Percentiles rank a stretch among this genome's conserved stretches.
phyloP scores from a whole-genome alignment of 1,139 yeast species.

The Suhomyces kunorum region DNA sequence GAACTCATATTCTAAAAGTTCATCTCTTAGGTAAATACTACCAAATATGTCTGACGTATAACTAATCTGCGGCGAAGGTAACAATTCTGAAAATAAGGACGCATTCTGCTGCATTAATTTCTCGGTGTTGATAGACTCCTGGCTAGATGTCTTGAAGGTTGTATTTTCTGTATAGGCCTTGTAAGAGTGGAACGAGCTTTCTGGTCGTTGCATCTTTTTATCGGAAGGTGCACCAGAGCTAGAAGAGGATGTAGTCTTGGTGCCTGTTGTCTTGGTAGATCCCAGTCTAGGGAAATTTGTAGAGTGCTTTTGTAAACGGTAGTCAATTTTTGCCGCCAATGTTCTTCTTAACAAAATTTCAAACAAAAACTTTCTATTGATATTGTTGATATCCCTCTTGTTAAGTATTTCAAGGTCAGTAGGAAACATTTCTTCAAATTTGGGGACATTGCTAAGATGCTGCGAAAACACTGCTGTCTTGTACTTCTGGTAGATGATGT shows the following conservation, averaged over 20 bases:
- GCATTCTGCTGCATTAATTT: slow-evolving; percentile 36
- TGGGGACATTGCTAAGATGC: slow-evolving; percentile 25
- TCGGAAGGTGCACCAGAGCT: slow-evolving; percentile 3
- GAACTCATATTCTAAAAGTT: slow-evolving; percentile 1
- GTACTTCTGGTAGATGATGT: slow-evolving; percentile 25
- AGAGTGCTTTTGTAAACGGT: slow-evolving; percentile 29
- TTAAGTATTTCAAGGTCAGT: slow-evolving; percentile 28
- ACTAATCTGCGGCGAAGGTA: slow-evolving; percentile 46
- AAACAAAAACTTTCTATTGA: slow-evolving; percentile 36
- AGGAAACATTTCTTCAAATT: slow-evolving; percentile 34
- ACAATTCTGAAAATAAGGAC: slow-evolving; percentile 34
- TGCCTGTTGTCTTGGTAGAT: slow-evolving; percentile 13
- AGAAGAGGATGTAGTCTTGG: slow-evolving; percentile 6
- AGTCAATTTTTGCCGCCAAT: slow-evolving; percentile 46
- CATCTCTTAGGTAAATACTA: slow-evolving; percentile 14
- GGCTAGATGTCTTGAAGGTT: slow-evolving; percentile 16
- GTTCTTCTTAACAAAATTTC: slow-evolving; percentile 45
- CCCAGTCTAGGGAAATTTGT: slow-evolving; percentile 8
- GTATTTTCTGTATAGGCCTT: not conserved
- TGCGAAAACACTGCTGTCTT: slow-evolving; percentile 32
- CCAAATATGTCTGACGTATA: slow-evolving; percentile 36
- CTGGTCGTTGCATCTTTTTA: not conserved
- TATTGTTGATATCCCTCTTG: slow-evolving; percentile 28
- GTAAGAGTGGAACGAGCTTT: not conserved
- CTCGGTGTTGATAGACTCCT: slow-evolving; percentile 32